These are phyloP conservation scores for Trichoderma sp. DNA, from an alignment of 2,329 filamentous ascomycete species.

Conservation along the genomic window DNA sequence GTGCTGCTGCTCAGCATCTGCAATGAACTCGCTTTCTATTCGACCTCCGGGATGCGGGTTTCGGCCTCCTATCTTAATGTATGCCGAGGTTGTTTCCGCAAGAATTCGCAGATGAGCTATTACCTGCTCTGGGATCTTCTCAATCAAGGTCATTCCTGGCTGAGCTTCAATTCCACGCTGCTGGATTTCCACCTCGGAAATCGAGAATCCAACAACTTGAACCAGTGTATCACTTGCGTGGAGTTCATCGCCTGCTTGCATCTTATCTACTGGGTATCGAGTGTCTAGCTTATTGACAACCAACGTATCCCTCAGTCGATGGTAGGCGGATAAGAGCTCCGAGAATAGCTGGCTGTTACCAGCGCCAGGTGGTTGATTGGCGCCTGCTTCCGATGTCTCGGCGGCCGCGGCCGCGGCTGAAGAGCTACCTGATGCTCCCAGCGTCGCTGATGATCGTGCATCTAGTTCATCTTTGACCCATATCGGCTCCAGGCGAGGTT, in stretches of 20 bases:
- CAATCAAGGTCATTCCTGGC: conserved; percentile 72
- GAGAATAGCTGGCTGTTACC: conserved; percentile 36
- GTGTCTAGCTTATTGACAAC: conserved; percentile 54
- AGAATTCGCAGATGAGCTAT: conserved; percentile 86
- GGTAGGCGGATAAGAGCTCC: conserved; percentile 63
- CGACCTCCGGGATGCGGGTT: conserved; percentile 60
- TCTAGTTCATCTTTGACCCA: conserved; percentile 45
- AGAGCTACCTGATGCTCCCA: conserved; percentile 46
- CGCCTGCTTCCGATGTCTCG: conserved; percentile 30
- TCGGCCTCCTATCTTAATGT: conserved; percentile 74
- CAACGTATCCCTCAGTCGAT: conserved; percentile 60
- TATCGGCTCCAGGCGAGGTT: conserved; percentile 40
- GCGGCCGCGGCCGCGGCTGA: conserved; percentile 39
- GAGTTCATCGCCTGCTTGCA: conserved; percentile 46
- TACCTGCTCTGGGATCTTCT: conserved; percentile 79
- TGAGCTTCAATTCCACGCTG: conserved; percentile 81
- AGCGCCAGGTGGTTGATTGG: conserved; percentile 23
- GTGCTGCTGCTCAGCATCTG: conserved; percentile 71
- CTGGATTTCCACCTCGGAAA: conserved; percentile 86
- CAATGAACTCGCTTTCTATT: conserved; percentile 66
- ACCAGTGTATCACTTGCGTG: conserved; percentile 61
- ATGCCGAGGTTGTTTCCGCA: conserved; percentile 84
- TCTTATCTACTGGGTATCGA: conserved; percentile 38
- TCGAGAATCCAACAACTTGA: conserved; percentile 75
- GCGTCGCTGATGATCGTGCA: conserved; percentile 32